Base-by-base conservation (phyloP, 305 asterid species). In the Fraxinus floribunda region DNA sequence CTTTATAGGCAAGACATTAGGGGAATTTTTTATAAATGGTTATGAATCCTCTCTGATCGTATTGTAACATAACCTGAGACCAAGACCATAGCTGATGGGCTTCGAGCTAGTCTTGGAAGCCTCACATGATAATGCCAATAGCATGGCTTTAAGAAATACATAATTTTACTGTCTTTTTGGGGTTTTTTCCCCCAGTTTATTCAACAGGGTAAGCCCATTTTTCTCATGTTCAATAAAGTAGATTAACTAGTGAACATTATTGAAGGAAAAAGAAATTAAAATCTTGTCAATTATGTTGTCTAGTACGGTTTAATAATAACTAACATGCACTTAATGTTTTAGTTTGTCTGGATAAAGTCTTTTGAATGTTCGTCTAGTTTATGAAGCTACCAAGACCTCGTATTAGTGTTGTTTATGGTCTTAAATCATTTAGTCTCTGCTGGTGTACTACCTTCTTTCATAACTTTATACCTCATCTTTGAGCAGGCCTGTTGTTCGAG, bases 401-500 rank as follows among this genome's bases (percentile, higher is more conserved):
- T 13, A 32, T 36, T 30, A 7, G 41, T 32, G 13, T 72, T 72
- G 76, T 72, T 71, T 72, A 72, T 72, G 76, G 76, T 72, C 44
- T 34, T 72, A 3, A 71, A 71, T 34, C 46, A 32, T 72, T 71
- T 34, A 72, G 26, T 72, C 46, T 32, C 46, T 34, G 26, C 76
- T 15, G 18, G 26, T 72, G 44, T 71, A 32, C 34, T 11, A 66
- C 32, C 74, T 26, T 66, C 74, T 66, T 66, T 66, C 41, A 3
- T n/a, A 72, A 72, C 76, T 72, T 72, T 3, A 4, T 15, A 38
- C 66, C 10, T 29, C 55, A 29, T 15, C 8, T 30, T 72, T 8
- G 7, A 44, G 77, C 91, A 96, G 99, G 98, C 98, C 98, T 15
- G 90, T 94, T 16, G 95, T 96, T 46, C 91, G 98, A 5, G 99